Base-by-base conservation (phyloP, 257 asterid genomes). In the Nicotiana attenuata region DNA sequence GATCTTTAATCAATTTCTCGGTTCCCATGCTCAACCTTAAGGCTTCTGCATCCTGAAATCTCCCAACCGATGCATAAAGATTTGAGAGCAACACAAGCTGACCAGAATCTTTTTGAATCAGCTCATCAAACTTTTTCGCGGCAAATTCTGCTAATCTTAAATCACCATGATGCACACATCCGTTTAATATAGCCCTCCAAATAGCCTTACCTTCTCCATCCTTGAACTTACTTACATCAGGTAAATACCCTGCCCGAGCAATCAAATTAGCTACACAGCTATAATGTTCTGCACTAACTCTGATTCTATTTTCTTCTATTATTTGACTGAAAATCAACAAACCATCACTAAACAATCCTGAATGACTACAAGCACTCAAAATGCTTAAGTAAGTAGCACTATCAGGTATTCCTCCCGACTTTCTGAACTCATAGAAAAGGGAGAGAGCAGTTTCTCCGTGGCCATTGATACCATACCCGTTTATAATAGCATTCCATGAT, bases 401-500 rank as follows among this genome's bases (percentile, higher is more conserved):
- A 4, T 83, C 83, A 59, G 83, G 83, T 22, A 24, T 47, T 60
- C 77, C 77, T 56, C 83, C 81, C 5, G 45, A 45, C 16, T 69
- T 15, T 55, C 67, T 83, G 28, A 83, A 77, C 31, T 79, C 83
- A 79, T 41, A 3, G 69, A 59, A 68, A 1, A 83, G 80, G 7
- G 83, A 79, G 20, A 83, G 76, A 56, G 86, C 83, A 57, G 83
- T 47, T 60, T 83, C 75, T 69, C 83, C 86, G 3, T 45, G 75
- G 55, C 86, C 86, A 45, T 83, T 83, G 76, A 83, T 79, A 31
- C 86, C 86, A 60, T 79, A 83, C 20, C 83, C 86, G 24, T 59
- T 68, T 33, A 69, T 83, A 41, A 79, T 50, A 41, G 83, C 77
- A 83, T 83, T 83, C 86, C 83, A 83, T 24, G 86, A 66, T 33